Base-by-base conservation (phyloP, 108 stramenopile genomes). In the Mayamaea pseudoterrestris region DNA sequence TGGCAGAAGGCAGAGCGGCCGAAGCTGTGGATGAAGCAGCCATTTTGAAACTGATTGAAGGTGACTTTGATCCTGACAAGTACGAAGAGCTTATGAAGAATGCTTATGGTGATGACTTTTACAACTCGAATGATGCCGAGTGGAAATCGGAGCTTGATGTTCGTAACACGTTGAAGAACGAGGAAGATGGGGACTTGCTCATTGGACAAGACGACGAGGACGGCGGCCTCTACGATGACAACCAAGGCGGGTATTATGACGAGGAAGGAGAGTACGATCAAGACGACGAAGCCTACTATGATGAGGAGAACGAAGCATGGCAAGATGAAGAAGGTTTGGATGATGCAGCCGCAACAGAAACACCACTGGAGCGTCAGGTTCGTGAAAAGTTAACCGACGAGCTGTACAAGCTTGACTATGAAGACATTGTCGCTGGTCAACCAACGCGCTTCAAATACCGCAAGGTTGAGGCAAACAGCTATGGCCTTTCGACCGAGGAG, bases 361-460 rank as follows among this genome's bases (percentile, higher is more conserved):
- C 82, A 31, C 20, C 61, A 14, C 47, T 80, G 22, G 83, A 91
- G 41, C 63, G 73, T 41, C 83, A 89, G 57, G 50, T 86, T 4
- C 67, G 73, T 44, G 42, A 37, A 22, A 80, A 84, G 62, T 63
- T 86, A 65, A 63, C 73, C 58, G 92, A 95, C 34, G 93, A 96
- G 56, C 74, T 95, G 29, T 96, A 97, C 76, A 93, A 93, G 55
- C 84, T 99, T 7, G 98, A 97, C 65, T 99, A 97, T 60, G 98
- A 99, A 57, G 98, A 99, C 51, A 85, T 97, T 47, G 81, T 98
- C 48, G 97, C 88, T 8, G 96, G 83, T 30, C 74, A 93, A 73
- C 94, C 91, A 14, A 90, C 89, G 3, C 80, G 96, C n/a, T 99
- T 99, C 78, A 97, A 96, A 58, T 99, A 98, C 67, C 72, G 91